Evolutionary conservation across 495 filamentous ascomycete species (phyloP).

Genomic region (Hypoxylon trugodes): DNA sequence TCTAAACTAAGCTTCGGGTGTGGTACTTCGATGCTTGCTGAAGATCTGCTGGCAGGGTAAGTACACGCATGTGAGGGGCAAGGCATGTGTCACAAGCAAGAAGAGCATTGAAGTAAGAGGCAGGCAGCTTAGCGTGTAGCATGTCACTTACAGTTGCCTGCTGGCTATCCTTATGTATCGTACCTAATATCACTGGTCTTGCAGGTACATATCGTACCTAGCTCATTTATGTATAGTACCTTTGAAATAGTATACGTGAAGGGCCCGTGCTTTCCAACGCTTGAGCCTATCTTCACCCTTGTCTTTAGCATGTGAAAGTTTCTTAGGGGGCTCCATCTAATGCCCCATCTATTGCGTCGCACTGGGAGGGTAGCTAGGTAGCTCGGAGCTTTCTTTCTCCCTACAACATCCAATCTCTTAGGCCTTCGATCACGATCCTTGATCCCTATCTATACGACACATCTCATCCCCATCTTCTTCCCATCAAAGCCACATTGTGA

Average conservation of each 20-base stretch:
- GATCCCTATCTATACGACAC: slow-evolving; percentile 19
- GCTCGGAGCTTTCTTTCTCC: slow-evolving; percentile 17
- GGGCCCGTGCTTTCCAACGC: too few species aligned
- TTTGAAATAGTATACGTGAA: too few species aligned
- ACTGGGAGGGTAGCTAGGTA: too few species aligned
- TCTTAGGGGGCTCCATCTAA: neutral
- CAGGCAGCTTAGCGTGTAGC: neutral
- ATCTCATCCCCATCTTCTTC: too few species aligned
- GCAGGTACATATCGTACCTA: too few species aligned
- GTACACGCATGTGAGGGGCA: slow-evolving; percentile 12
- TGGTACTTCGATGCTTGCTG: slow-evolving; percentile 27
- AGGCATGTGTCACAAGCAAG: slow-evolving; percentile 11
- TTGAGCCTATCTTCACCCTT: slow-evolving; percentile 27
- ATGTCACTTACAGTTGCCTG: too few species aligned
- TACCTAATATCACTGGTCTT: too few species aligned
- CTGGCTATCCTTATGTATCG: too few species aligned
- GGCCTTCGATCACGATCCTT: slow-evolving; percentile 22
- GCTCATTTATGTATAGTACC: neutral
- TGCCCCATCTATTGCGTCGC: neutral
- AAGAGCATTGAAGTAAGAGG: too few species aligned
- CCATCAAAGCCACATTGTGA: too few species aligned
- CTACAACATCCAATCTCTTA: too few species aligned
- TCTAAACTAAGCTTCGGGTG: slow-evolving; percentile 5
- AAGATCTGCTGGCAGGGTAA: slow-evolving; percentile 18
- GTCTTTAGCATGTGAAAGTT: slow-evolving; percentile 43